Evolutionary conservation across 2,329 filamentous ascomycete species (phyloP), one percentile per base, ranked within the genome.

Genomic region (Colletotrichum liriopes): DNA sequence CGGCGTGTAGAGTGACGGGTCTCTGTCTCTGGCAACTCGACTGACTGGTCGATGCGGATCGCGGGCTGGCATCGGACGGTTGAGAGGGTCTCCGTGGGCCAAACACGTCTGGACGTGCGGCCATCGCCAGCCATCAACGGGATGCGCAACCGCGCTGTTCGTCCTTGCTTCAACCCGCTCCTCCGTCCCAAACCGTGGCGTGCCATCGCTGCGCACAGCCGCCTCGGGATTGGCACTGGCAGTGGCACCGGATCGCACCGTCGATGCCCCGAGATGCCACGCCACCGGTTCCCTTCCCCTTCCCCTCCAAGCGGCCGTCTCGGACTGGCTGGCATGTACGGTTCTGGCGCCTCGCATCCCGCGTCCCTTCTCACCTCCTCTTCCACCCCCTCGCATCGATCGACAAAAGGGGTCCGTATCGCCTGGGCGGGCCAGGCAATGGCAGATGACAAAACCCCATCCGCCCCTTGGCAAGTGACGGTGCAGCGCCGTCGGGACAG

Each of bases 341-440:
- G 23, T 26, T 37, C 26, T 23, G 35, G 54, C n/a, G 45, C 56
- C 18, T 9, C n/a, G 35, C 20, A 11, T 58, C 29, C 23, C 20
- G 18, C 55, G 32, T 51, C 29, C 49, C 43, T 47, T 39, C 26
- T 43, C 61, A 59, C 55, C 67, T 65, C 54, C 62, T 65, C 63
- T 55, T 61, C 39, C 26, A 35, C 2, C 9, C 55, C 29, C 45
- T 56, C 64, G 47, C 61, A 47, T 55, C n/a, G 67, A 71, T 71
- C 67, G 67, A 41, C 67, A 55, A 61, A 61, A 61, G 32, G 62
- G 54, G 43, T 58, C 63, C 49, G 41, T 61, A 67, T 64, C 64
- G 39, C 35, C 20, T 20, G 32, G n/a, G 52, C 32, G 7, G 32
- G 16, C 43, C 16, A 32, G 23, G 47, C 37, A 43, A 55, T 56